A percentile compares a stretch with the other conserved stretches of the same genome.
Conservation (phyloP, 352 stramenopile species). For the Globisporangium nodosum region DNA sequence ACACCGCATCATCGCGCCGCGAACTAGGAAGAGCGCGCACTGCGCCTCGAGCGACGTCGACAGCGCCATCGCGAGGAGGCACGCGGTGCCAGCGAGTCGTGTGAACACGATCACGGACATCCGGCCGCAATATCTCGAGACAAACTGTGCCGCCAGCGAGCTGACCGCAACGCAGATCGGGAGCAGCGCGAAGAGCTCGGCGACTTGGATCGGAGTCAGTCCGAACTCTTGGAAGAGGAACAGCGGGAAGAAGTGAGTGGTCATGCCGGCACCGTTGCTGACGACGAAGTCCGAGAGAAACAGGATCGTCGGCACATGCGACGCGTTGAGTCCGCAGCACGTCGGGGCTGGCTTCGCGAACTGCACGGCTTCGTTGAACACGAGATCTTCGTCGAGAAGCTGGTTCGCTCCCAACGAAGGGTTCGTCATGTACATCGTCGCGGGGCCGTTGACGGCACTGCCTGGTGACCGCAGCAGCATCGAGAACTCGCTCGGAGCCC, state of each 20-base stretch:
- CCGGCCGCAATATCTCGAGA: slow-evolving; percentile 26
- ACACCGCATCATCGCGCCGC: slow-evolving; percentile 53
- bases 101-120: slow-evolving; percentile 58
- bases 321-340: slow-evolving; percentile 27
- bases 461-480: slow-evolving; percentile 19
- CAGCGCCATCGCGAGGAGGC: slow-evolving; percentile 43
- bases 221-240: slow-evolving; percentile 60
- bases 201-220: slow-evolving; percentile 46
- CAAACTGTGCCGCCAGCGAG: slow-evolving; percentile 37
- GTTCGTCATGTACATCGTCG: slow-evolving; percentile 17
- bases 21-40: slow-evolving; percentile 43
- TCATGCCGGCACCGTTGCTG: slow-evolving; percentile 56
- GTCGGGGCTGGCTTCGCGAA: slow-evolving; percentile 6
- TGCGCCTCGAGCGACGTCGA: slow-evolving; percentile 23
- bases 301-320: slow-evolving; percentile 55
- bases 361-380: slow-evolving; percentile 11
- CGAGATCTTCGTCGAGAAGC: slow-evolving; percentile 14
- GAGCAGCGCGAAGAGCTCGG: slow-evolving; percentile 48
- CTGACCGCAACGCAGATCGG: slow-evolving; percentile 38
- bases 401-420: not conserved
- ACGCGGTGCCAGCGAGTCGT: slow-evolving; percentile 30
- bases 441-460: not conserved
- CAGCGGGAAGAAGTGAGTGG: slow-evolving; percentile 53
- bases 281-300: slow-evolving; percentile 67
- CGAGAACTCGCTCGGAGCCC: slow-evolving; percentile 26